These are phyloP conservation scores for Isabelozyma rhagii DNA, from an alignment of 805 yeast species.

Conservation along the genomic window DNA sequence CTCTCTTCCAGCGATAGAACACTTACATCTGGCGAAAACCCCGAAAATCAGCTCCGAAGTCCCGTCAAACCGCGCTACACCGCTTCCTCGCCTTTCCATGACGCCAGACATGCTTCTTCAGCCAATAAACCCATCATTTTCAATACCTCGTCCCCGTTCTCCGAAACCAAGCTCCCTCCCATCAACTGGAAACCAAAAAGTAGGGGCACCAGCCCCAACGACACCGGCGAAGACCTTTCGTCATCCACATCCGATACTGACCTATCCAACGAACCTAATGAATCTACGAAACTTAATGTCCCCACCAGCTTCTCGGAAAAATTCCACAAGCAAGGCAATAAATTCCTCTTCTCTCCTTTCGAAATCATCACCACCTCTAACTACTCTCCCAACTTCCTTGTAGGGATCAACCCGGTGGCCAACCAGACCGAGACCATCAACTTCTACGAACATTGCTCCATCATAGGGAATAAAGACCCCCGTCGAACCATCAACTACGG, in stretches of 20 bases:
- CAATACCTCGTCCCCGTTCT: not conserved
- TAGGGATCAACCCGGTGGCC: slow-evolving; percentile 22
- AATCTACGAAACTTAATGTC: not conserved
- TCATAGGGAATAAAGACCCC: slow-evolving; percentile 39
- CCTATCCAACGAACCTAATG: not conserved
- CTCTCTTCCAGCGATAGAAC: too few species aligned
- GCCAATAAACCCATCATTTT: not conserved
- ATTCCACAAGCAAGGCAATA: not conserved
- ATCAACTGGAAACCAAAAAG: slow-evolving; percentile 5
- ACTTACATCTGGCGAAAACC: too few species aligned
- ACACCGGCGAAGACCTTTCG: not conserved
- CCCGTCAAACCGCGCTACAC: too few species aligned
- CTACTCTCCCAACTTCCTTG: not conserved
- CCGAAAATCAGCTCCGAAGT: not conserved
- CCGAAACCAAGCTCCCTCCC: slow-evolving; percentile 5
- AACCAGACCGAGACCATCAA: slow-evolving; percentile 33
- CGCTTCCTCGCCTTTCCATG: too few species aligned
- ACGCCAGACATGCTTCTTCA: too few species aligned
- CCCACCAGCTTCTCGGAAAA: not conserved
- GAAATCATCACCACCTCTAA: not conserved
- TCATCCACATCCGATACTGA: not conserved
- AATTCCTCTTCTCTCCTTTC: not conserved
- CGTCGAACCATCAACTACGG: slow-evolving; percentile 46
- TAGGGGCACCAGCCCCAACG: not conserved
- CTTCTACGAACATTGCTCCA: slow-evolving; percentile 39